Base-by-base conservation (phyloP, 2,329 filamentous ascomycete species). In the Ophiocordyceps unilateralis region DNA sequence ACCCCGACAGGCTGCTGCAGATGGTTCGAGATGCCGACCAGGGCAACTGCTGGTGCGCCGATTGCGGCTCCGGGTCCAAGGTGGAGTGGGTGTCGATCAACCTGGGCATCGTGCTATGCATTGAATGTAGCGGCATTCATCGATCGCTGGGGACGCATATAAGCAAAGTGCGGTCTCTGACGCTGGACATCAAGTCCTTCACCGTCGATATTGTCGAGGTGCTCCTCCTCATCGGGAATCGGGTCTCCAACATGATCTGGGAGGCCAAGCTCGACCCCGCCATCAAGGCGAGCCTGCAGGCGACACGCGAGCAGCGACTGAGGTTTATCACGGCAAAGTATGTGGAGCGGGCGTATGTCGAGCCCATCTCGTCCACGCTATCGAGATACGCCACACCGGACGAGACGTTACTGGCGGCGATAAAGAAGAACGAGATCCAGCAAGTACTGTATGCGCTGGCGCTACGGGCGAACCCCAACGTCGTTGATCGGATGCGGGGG, bases 11-110 rank as follows among this genome's bases (percentile, higher is more conserved):
- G 58, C 69, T 98, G 9, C 71, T 98, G 5, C 85, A 93, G 57
- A 78, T 82, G 56, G 76, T 98, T 37, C 81, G 89, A 41, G 84
- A 93, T 45, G 83, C 82, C 41, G 91, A 98, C 55, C 83, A 93
- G 53, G 88, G 86, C 36, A 98, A 98, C 61, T 81, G 77, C 51
- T 83, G 82, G 74, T 98, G 91, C 58, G 91, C 91, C 15, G 91
- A 98, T 59, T 98, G 91, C 56, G 84, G 85, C 11, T 93, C 87
- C 8, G 81, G 83, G 28, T 76, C 79, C 55, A 96, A 95, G 65
- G 88, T 94, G 20, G 91, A 98, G 61, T 98, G 91, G 91, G 91
- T 96, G 23, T 96, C 91, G 0, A 94, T 98, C 63, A 98, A 98
- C 54, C 71, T 98, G 5, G 91, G 85, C 39, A 94, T 98, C 46